Evolutionary conservation across 805 yeast genomes (phyloP).

Genomic region (Hagleromyces aurorensis): DNA sequence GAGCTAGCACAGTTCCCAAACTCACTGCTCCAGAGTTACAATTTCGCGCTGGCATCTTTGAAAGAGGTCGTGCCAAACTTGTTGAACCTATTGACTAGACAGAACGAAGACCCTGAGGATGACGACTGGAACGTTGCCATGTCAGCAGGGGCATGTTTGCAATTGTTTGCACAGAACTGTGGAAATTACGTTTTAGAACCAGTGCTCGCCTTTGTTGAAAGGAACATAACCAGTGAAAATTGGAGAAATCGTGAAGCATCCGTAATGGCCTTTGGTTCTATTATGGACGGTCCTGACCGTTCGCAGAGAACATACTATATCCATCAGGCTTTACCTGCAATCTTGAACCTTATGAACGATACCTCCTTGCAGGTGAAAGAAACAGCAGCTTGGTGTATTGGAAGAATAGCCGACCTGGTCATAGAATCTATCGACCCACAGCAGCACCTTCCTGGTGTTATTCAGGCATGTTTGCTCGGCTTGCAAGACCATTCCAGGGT

Average conservation of each 20-base stretch:
- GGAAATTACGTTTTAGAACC: slow-evolving; percentile 82
- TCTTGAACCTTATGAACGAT: slow-evolving; percentile 67
- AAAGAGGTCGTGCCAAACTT: slow-evolving; percentile 83
- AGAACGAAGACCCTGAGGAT: slow-evolving; percentile 88
- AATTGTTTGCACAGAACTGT: slow-evolving; percentile 85
- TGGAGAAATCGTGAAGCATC: slow-evolving; percentile 97
- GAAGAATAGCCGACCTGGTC: slow-evolving; percentile 86
- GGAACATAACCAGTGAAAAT: slow-evolving; percentile 47
- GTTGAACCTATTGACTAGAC: slow-evolving; percentile 70
- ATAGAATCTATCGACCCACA: slow-evolving; percentile 66
- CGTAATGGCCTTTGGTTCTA: slow-evolving; percentile 98
- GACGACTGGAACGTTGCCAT: slow-evolving; percentile 97
- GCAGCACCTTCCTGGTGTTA: slow-evolving; percentile 57
- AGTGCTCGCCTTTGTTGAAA: slow-evolving; percentile 74
- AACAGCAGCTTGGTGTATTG: slow-evolving; percentile 97
- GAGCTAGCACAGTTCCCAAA: slow-evolving; percentile 57
- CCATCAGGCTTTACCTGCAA: slow-evolving; percentile 76
- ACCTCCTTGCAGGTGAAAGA: slow-evolving; percentile 80
- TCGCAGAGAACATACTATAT: slow-evolving; percentile 59
- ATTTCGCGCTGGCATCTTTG: slow-evolving; percentile 80
- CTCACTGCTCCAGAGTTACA: slow-evolving; percentile 47
- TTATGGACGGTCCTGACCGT: slow-evolving; percentile 87
- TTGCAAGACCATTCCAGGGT: slow-evolving; percentile 87
- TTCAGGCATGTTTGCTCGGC: slow-evolving; percentile 72
- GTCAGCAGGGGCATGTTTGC: slow-evolving; percentile 98